These are phyloP conservation scores for Gracilaria vermiculophylla DNA, from an alignment of 23 red algal genomes.

Conservation along the genomic window DNA sequence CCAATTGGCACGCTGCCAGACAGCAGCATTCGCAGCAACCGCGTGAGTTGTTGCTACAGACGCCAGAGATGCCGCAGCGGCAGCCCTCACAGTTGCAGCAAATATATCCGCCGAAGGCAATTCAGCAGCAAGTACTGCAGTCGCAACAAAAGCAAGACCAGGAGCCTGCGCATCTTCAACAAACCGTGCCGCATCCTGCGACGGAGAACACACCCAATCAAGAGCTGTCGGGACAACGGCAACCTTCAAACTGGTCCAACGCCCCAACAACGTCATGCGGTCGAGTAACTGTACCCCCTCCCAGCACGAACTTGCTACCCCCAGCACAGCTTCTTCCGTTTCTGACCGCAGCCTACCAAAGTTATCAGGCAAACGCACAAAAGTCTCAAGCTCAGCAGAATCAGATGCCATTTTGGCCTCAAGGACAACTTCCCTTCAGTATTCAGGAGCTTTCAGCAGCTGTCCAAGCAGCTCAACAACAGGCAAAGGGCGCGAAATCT, in stretches of 20 bases:
- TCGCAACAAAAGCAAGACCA: not conserved
- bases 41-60: not conserved
- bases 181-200: not conserved
- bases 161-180: not conserved
- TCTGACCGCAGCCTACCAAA: not conserved
- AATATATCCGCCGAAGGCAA: too few relatives aligned
- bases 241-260: not conserved
- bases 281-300: not conserved
- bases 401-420: not conserved
- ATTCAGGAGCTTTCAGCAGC: not conserved
- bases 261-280: not conserved
- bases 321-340: slow-evolving; percentile 1
- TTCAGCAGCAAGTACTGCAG: not conserved
- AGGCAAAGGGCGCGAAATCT: not conserved
- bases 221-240: not conserved
- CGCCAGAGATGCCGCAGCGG: not conserved
- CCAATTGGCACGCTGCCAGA: not conserved
- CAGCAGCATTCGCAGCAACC: too few relatives aligned
- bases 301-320: not conserved
- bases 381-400: not conserved
- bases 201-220: not conserved
- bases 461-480: slow-evolving; percentile 13
- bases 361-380: not conserved
- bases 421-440: not conserved
- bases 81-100: not conserved